Base-by-base conservation (phyloP, 1,139 yeast species). In the Saccharomyces hybrid region DNA sequence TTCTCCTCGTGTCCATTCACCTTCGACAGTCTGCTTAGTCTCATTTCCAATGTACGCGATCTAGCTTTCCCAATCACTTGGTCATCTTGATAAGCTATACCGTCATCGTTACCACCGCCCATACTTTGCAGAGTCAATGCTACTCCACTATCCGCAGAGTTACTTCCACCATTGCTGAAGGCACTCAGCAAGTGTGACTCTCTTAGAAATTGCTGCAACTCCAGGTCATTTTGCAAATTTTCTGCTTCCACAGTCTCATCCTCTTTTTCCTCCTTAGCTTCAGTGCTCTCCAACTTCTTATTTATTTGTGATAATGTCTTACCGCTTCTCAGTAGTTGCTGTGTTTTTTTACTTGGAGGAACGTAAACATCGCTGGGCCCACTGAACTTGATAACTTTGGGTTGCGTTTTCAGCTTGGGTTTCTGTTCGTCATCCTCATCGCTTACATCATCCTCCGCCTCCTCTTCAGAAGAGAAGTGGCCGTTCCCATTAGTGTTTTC, bases 111-210 rank as follows among this genome's bases (percentile, higher is more conserved):
- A 28, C 51, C 52, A 46, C 51, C 52, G 27, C 51, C 47, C 47
- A 84, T 67, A 1, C 89, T 86, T 55, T 81, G 79, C 51, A 89
- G 71, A 0, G 90, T 84, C 42, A 88, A 73, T 53, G 84, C 95
- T 0, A 90, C 96, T 23, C 96, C 96, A 1, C 93, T 83, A 55
- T 74, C 75, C 47, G 77, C 77, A 32, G 65, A 56, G 42, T 72
- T 67, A 7, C 47, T 32, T 29, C 48, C 38, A 20, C 49, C 46
- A 13, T 55, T 49, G 42, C 57, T 60, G 53, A 78, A 71, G 51
- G 81, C 82, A n/a, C 91, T 79, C 53, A 93, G 73, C 41, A 93
- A 85, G 66, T 90, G 96, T 0, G 97, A 90, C 69, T 93, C 98
- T 57, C 79, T 78, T 38, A 93, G 74, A 48, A 93, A 79, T 55